Conservation (phyloP, 208 protist species). For the Acanthamoeba sp. region DNA sequence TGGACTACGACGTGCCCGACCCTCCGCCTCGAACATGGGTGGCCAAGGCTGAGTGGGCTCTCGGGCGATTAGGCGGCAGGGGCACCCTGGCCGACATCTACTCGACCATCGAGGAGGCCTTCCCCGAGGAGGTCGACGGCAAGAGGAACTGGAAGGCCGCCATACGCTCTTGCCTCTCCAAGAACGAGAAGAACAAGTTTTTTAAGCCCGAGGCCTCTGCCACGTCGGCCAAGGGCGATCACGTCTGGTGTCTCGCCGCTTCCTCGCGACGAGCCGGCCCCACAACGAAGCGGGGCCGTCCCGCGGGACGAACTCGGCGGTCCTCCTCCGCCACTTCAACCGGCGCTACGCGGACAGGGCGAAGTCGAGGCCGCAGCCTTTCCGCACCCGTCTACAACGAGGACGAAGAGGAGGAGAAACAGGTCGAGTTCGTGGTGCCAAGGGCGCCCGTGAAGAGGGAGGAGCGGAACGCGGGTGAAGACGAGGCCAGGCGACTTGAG, state of each 20-base stretch:
- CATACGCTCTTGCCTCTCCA: constrained; percentile 32
- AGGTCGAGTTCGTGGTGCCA: too few species aligned
- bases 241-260: not conserved
- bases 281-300: not conserved
- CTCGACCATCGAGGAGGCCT: not conserved
- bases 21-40: not conserved
- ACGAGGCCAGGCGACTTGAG: too few species aligned
- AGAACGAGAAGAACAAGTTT: constrained; percentile 45
- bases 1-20: not conserved
- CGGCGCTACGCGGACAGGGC: too few species aligned
- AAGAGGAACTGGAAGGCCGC: constrained; percentile 53
- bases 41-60: constrained; percentile 25
- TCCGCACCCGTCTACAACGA: too few species aligned
- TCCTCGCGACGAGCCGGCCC: not conserved
- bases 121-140: constrained; percentile 16
- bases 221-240: constrained; percentile 23
- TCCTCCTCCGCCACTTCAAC: too few species aligned
- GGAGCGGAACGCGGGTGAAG: too few species aligned
- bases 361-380: too few species aligned
- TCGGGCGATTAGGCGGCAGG: not conserved
- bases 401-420: too few species aligned
- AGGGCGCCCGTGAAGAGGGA: not conserved
- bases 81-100: constrained; percentile 52
- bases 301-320: too few species aligned
- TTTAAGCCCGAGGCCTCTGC: not conserved